A percentile compares a stretch with the other conserved stretches of the same genome.
Conservation (phyloP, 129 eudicot genomes). For the Calendula officinalis region DNA sequence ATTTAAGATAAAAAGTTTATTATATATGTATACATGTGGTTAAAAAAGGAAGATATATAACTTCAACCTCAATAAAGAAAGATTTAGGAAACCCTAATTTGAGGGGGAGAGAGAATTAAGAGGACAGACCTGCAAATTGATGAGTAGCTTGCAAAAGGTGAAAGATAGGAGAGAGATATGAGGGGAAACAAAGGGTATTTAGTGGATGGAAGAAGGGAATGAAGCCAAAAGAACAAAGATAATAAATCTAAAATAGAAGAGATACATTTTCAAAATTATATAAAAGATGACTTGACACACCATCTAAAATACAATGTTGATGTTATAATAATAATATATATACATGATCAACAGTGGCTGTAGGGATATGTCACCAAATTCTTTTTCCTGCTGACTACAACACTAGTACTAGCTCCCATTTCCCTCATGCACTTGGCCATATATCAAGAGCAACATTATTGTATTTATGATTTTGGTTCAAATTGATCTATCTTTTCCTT, state of each 20-base stretch:
- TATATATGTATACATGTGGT: slow-evolving; percentile 20
- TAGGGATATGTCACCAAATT: slow-evolving; percentile 30
- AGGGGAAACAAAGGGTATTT: slow-evolving; percentile 49
- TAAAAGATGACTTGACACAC: slow-evolving; percentile 48
- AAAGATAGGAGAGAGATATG: slow-evolving; percentile 31
- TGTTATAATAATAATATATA: slow-evolving; percentile 3
- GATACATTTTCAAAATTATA: slow-evolving; percentile 18
- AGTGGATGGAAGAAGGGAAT: slow-evolving; percentile 49
- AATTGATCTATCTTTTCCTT: too few species aligned
- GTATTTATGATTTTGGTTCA: background rate
- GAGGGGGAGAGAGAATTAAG: slow-evolving; percentile 26
- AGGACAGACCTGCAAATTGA: slow-evolving; percentile 44
- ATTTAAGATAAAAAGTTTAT: slow-evolving; percentile 6
- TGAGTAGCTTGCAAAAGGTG: slow-evolving; percentile 46
- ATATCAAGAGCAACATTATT: background rate
- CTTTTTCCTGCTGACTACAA: slow-evolving; percentile 24
- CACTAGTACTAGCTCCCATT: slow-evolving; percentile 4
- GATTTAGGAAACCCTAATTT: slow-evolving; percentile 43
- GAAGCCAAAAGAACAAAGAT: slow-evolving; percentile 44
- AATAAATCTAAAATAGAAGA: slow-evolving; percentile 34
- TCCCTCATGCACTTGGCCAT: slow-evolving; percentile 13
- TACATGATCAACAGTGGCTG: slow-evolving; percentile 27
- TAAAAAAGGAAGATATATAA: slow-evolving; percentile 20
- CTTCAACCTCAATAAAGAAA: slow-evolving; percentile 35
- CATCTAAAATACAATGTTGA: slow-evolving; percentile 33